These are phyloP conservation scores for Colletotrichum sp. DNA, from an alignment of 2,329 filamentous ascomycete genomes.

Conservation along the genomic window DNA sequence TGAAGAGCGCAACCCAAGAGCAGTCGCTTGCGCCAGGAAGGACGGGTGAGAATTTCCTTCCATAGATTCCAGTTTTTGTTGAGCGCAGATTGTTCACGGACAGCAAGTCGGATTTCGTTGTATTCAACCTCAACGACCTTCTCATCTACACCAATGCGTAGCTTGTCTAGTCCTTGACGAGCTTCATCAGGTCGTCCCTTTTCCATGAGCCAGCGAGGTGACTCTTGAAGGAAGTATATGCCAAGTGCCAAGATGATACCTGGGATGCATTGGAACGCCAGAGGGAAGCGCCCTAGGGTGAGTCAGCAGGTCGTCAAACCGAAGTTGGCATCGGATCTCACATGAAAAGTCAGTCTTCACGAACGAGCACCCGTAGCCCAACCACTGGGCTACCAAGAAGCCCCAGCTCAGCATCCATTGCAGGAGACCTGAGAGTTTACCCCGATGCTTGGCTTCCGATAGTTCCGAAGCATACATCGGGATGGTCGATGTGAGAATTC, in stretches of 20 bases:
- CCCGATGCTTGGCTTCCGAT: constrained; percentile 40
- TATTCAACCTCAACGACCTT: constrained; percentile 43
- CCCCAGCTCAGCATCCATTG: constrained; percentile 51
- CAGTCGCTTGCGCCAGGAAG: constrained; percentile 50
- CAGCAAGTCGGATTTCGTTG: constrained; percentile 41
- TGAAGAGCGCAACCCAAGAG: constrained; percentile 53
- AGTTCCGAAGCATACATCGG: constrained; percentile 51
- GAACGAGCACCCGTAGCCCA: constrained; percentile 35
- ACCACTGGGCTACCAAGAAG: constrained; percentile 41
- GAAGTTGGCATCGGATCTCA: constrained; percentile 21
- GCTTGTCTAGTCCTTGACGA: constrained; percentile 35
- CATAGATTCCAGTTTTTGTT: constrained; percentile 37
- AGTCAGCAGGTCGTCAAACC: neutral
- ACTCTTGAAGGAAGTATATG: constrained; percentile 30
- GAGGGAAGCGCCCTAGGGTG: constrained; percentile 33
- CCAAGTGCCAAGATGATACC: constrained; percentile 26
- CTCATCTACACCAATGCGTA: constrained; percentile 32
- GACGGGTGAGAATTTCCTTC: constrained; percentile 44
- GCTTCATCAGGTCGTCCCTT: constrained; percentile 38
- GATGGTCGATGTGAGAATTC: constrained; percentile 49
- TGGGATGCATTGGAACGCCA: constrained; percentile 32
- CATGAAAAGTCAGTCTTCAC: constrained; percentile 30
- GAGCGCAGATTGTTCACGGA: constrained; percentile 32
- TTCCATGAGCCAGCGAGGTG: constrained; percentile 35
- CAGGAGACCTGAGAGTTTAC: constrained; percentile 41